Percentiles rank a stretch among this genome's conserved stretches.
phyloP scores from a whole-genome alignment of 2,329 filamentous ascomycete genomes.

The Aspergillus piperis region DNA sequence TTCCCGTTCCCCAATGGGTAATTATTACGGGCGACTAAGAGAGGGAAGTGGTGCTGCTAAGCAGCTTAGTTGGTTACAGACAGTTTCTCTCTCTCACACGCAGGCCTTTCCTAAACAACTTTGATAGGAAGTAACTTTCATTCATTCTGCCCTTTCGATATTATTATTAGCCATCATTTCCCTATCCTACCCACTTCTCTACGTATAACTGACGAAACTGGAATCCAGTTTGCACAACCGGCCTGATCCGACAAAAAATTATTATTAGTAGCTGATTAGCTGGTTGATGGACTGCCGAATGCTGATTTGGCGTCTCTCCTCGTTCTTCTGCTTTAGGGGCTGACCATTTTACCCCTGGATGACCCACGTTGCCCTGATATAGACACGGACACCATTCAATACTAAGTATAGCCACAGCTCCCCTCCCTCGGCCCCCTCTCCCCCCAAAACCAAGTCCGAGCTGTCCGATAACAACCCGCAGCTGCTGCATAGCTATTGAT shows the following conservation, averaged over 20 bases:
- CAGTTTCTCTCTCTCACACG: background rate
- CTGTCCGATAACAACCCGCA: conserved; percentile 1
- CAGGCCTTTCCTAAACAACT: background rate
- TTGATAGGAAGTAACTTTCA: too few species aligned
- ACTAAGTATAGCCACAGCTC: background rate
- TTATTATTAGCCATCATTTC: background rate
- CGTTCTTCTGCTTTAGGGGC: background rate
- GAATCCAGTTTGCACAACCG: background rate
- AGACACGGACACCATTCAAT: background rate
- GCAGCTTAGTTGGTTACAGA: background rate
- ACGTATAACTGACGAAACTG: background rate
- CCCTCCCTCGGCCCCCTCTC: background rate
- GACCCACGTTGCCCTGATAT: conserved; percentile 14
- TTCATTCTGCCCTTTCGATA: background rate
- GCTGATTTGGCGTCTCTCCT: background rate
- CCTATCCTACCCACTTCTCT: background rate
- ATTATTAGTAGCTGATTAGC: background rate
- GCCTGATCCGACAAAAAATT: background rate
- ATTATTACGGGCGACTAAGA: background rate
- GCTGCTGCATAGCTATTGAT: background rate
- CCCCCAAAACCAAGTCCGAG: background rate
- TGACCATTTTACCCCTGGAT: conserved; percentile 16
- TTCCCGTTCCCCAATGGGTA: background rate
- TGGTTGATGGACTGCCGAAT: background rate
- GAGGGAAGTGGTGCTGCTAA: background rate